phyloP scores from a whole-genome alignment of 352 stramenopile species.

The Globisporangium nunn region DNA sequence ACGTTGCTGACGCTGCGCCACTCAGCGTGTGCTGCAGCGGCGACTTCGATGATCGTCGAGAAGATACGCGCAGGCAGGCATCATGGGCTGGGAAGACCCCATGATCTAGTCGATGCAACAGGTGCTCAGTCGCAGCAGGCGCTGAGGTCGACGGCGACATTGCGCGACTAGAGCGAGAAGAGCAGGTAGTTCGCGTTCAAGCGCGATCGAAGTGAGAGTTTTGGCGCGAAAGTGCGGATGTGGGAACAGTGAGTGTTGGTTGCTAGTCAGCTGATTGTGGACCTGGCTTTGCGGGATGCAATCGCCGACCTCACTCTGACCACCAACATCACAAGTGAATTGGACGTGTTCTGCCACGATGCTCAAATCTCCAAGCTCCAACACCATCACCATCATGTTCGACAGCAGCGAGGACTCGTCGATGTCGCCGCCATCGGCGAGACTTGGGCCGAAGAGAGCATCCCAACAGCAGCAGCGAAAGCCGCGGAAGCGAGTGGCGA shows the following conservation, averaged over 20 bases:
- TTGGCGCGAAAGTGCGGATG: too few relatives aligned
- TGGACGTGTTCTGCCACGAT: too few relatives aligned
- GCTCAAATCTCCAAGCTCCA: neutral
- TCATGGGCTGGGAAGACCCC: constrained; percentile 15
- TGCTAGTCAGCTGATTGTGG: too few relatives aligned
- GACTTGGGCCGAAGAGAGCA: neutral
- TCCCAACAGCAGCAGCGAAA: neutral
- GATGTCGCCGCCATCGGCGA: too few relatives aligned
- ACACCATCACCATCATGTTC: neutral
- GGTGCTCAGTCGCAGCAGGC: neutral
- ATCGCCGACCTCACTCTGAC: too few relatives aligned
- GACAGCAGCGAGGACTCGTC: neutral
- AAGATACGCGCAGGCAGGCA: constrained; percentile 10
- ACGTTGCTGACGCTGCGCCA: constrained; percentile 19
- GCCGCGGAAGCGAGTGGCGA: neutral
- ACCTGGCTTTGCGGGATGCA: too few relatives aligned
- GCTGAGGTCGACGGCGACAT: neutral
- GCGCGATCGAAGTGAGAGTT: too few relatives aligned
- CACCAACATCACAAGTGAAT: too few relatives aligned
- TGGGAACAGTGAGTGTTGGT: too few relatives aligned
- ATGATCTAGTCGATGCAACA: constrained; percentile 21
- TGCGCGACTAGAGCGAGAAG: too few relatives aligned
- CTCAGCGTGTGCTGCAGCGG: constrained; percentile 10
- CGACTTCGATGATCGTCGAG: constrained; percentile 13
- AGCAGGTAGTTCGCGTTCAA: too few relatives aligned